Conservation (phyloP, 768 basidiomycete genomes). For the Tulasnella calospora region DNA sequence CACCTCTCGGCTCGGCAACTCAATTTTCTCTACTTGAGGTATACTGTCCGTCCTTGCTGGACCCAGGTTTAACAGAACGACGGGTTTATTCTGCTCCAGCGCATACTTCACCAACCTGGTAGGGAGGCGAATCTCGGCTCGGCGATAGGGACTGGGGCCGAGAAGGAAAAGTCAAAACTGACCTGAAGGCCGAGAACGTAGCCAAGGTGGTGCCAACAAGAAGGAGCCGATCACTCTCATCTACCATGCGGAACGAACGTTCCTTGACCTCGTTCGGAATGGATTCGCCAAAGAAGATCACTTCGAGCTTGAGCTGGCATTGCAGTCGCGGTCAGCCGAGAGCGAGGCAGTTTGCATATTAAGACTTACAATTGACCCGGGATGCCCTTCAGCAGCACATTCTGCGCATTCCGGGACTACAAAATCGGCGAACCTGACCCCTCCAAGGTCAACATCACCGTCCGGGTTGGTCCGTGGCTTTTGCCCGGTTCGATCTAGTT, state of each 20-base stretch:
- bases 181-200: conserved; percentile 90
- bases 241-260: conserved; percentile 62
- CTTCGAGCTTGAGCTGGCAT: conserved; percentile 66
- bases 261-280: conserved; percentile 61
- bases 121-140: not conserved
- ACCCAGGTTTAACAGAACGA: conserved; percentile 79
- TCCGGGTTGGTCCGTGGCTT: conserved; percentile 83
- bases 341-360: not conserved
- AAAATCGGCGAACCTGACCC: conserved; percentile 71
- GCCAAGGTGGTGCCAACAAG: conserved; percentile 87
- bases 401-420: conserved; percentile 69
- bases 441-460: conserved; percentile 85
- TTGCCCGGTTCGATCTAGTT: conserved; percentile 53
- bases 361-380: conserved; percentile 53
- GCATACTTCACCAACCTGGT: conserved; percentile 74
- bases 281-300: conserved; percentile 89
- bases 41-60: conserved; percentile 75
- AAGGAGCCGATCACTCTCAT: conserved; percentile 61
- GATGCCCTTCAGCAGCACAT: conserved; percentile 55
- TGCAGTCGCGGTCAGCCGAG: not conserved
- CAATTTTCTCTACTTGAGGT: conserved; percentile 68
- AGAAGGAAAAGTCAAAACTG: conserved; percentile 22
- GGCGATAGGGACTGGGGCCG: not conserved
- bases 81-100: conserved; percentile 64
- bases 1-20: conserved; percentile 67